Conservation (phyloP, 1,284 basidiomycete species). For the Microbotryomycetes sp. region DNA sequence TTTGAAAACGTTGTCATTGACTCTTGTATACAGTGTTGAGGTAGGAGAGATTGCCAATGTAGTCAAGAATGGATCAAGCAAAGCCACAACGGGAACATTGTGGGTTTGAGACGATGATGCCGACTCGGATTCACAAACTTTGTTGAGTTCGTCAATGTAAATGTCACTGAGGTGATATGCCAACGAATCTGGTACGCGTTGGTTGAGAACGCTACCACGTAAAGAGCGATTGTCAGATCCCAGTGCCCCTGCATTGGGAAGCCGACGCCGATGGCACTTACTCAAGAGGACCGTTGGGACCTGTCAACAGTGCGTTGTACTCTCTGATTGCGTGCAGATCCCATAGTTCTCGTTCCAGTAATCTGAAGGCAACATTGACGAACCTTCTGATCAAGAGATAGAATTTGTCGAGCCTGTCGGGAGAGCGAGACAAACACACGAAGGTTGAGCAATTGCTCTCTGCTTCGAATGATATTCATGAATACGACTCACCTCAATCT, state of each 20-base stretch:
- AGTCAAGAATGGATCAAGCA: constrained; percentile 62
- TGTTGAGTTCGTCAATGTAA: constrained; percentile 84
- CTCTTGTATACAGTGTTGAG: constrained; percentile 59
- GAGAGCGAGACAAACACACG: neutral
- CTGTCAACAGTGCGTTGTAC: constrained; percentile 62
- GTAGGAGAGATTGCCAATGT: constrained; percentile 61
- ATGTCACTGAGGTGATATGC: constrained; percentile 83
- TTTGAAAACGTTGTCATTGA: constrained; percentile 58
- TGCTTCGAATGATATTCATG: neutral
- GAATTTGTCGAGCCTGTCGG: constrained; percentile 83
- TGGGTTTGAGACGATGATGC: constrained; percentile 16
- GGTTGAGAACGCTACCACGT: constrained; percentile 59
- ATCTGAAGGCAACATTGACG: constrained; percentile 72
- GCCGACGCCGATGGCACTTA: constrained; percentile 43
- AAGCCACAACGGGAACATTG: constrained; percentile 50
- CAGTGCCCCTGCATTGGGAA: neutral
- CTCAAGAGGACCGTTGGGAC: constrained; percentile 68
- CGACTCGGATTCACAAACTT: constrained; percentile 46
- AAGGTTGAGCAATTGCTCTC: neutral
- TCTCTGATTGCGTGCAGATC: constrained; percentile 51
- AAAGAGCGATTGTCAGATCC: neutral
- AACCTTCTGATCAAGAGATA: constrained; percentile 89
- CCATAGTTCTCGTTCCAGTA: constrained; percentile 70
- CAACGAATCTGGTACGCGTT: constrained; percentile 68
- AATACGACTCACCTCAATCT: constrained; percentile 59